phyloP scores from a whole-genome alignment of 225 moss, liverwort and hornwort genomes.

The Straminergon stramineum region DNA sequence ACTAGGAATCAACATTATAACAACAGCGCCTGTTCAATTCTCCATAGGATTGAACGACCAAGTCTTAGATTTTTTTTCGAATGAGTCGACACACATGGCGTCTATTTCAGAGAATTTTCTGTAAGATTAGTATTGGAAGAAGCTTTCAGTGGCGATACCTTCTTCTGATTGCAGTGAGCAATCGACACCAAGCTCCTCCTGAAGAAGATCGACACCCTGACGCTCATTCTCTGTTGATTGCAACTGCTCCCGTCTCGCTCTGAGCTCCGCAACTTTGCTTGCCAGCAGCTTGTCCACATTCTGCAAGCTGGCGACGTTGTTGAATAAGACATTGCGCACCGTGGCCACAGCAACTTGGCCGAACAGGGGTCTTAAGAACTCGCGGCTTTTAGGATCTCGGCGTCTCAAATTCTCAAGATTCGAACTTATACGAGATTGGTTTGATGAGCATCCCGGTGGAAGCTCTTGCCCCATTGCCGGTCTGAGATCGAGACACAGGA shows the following conservation, averaged over 20 bases:
- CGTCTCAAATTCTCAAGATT: conserved; percentile 5
- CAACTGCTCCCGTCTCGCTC: neutral
- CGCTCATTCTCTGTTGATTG: neutral
- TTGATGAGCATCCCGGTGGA: neutral
- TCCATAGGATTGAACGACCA: neutral
- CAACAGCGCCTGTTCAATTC: neutral
- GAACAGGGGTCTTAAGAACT: neutral
- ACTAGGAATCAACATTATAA: neutral
- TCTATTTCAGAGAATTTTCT: neutral
- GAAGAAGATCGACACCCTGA: neutral
- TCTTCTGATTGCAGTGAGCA: neutral
- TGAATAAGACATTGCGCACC: conserved; percentile 13
- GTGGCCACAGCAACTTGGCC: conserved; percentile 26
- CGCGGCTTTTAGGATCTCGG: conserved; percentile 5
- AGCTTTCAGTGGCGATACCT: neutral
- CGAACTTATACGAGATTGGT: neutral
- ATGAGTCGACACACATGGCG: neutral
- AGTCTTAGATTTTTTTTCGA: no score
- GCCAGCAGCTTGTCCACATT: conserved; percentile 13
- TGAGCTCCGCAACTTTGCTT: conserved; percentile 7
- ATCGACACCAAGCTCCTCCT: neutral
- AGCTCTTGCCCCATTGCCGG: conserved; percentile 3
- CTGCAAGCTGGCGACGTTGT: conserved; percentile 3
- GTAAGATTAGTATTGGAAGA: neutral
- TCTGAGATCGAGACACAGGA: neutral